Conservation (phyloP, 495 filamentous ascomycete genomes). For the Penicillium arizonense region DNA sequence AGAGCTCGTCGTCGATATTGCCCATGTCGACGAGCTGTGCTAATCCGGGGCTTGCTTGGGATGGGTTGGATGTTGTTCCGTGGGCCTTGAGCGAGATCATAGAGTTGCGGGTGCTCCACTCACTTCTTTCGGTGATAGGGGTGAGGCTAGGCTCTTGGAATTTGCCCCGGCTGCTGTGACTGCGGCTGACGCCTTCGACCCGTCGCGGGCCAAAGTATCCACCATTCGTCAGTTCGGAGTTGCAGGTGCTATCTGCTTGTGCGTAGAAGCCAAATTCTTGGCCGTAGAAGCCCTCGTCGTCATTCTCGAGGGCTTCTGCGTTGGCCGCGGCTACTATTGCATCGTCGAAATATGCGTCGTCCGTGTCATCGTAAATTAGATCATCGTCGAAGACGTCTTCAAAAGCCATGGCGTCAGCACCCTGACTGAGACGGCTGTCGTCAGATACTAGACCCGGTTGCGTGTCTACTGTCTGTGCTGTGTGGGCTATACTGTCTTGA, state of each 20-base stretch:
- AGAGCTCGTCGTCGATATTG: constrained; percentile 67
- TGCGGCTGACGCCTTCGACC: constrained; percentile 60
- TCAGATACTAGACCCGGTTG: constrained; percentile 51
- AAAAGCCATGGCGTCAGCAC: constrained; percentile 30
- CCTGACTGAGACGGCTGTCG: constrained; percentile 44
- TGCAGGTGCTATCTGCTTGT: constrained; percentile 47
- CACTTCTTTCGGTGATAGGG: constrained; percentile 92
- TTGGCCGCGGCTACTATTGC: constrained; percentile 93
- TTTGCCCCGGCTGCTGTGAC: constrained; percentile 65
- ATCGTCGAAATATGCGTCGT: constrained; percentile 73
- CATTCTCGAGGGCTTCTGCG: constrained; percentile 86
- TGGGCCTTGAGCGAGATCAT: constrained; percentile 71
- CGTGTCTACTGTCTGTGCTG: constrained; percentile 37
- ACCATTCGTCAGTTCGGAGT: constrained; percentile 64
- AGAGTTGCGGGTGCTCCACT: constrained; percentile 93
- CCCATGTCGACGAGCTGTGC: constrained; percentile 72
- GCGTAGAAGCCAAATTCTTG: constrained; percentile 98
- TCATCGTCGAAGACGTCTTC: constrained; percentile 58
- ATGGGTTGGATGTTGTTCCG: constrained; percentile 40
- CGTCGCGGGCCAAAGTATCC: constrained; percentile 86
- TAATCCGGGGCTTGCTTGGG: constrained; percentile 57
- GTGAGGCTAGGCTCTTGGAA: constrained; percentile 88
- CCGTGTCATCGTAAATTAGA: constrained; percentile 52
- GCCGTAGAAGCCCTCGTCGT: constrained; percentile 91
- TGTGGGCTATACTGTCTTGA: constrained; percentile 32